These are phyloP conservation scores for Ceratobasidium sp. DNA, from an alignment of 1,284 basidiomycete species.

Conservation along the genomic window DNA sequence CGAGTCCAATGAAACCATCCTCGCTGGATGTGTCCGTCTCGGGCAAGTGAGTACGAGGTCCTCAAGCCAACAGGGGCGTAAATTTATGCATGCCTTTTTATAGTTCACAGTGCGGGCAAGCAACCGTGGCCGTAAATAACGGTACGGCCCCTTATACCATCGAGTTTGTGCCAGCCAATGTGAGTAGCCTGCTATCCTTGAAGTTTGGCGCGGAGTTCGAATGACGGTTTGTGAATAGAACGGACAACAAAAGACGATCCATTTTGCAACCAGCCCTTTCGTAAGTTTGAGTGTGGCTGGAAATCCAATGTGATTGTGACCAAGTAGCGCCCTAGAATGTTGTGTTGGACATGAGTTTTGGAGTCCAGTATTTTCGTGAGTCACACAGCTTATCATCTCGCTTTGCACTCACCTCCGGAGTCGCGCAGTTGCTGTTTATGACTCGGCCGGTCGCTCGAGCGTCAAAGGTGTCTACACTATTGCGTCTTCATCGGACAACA, in stretches of 20 bases:
- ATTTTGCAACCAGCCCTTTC: constrained; percentile 33
- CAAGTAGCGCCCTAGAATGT: not conserved
- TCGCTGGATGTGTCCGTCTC: constrained; percentile 7
- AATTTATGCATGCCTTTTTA: not conserved
- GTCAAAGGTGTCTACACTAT: constrained; percentile 17
- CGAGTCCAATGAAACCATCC: constrained; percentile 11
- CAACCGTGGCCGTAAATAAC: constrained; percentile 8
- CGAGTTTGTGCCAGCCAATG: constrained; percentile 19
- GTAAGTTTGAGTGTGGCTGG: constrained; percentile 4
- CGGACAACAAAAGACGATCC: constrained; percentile 30
- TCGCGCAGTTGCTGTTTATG: constrained; percentile 18
- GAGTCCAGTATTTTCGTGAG: constrained; percentile 32
- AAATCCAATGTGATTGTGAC: not conserved
- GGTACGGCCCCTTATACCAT: constrained; percentile 31
- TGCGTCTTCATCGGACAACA: constrained; percentile 22
- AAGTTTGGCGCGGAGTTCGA: not conserved
- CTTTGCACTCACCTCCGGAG: constrained; percentile 4
- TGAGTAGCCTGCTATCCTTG: constrained; percentile 1
- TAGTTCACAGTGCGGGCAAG: constrained; percentile 30
- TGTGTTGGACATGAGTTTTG: constrained; percentile 16
- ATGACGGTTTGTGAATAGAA: not conserved
- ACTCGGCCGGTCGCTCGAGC: constrained; percentile 22
- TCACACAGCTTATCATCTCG: not conserved
- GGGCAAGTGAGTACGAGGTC: constrained; percentile 15
- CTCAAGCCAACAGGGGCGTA: not conserved